Evolutionary conservation across 768 basidiomycete species (phyloP), one percentile per base, ranked within the genome.

Genomic region (Leccinum variicolor): DNA sequence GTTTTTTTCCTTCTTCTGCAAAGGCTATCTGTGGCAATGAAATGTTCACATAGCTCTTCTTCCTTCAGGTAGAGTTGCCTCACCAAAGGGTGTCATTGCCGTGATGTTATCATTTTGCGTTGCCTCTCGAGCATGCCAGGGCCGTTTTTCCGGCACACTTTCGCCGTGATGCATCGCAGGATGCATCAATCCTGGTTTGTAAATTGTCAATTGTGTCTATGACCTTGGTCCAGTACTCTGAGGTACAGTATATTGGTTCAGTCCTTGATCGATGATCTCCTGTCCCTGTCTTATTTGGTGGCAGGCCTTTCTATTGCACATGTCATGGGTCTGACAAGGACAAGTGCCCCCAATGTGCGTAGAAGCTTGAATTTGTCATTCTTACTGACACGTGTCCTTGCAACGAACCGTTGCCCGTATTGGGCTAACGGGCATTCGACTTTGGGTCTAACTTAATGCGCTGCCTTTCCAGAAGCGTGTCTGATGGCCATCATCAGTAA

Each of bases 81-180:
- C 43, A 39, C 34, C 45, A 19, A 50, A 55, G 48, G 33, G 45
- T 57, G 49, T 46, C 41, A 45, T 46, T 28, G 53, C 50, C 56
- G 57, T 56, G 55, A 48, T 55, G 48, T 50, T 55, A 23, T 61
- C 49, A 52, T 53, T 56, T 63, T 56, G 58, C 55, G 67, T 60
- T 36, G 21, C 29, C 41, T 28, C 52, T 57, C 53, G 48, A 50
- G 53, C 34, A 53, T 51, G 36, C 43, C 53, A 52, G 33, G 54
- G 17, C 54, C 56, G 13, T 45, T 60, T 56, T 53, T 26, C 36
- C 48, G 52, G 52, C 57, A 59, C 60, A 56, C 54, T 57, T 29
- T 39, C 52, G 54, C 58, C 47, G 23, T 52, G 62, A 52, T 62
- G 56, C 50, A 33, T 52, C 43, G 43, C 60, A 59, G 50, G 28